Evolutionary conservation across 106 monocot species (phyloP).

Genomic region (Vanilla planifolia): DNA sequence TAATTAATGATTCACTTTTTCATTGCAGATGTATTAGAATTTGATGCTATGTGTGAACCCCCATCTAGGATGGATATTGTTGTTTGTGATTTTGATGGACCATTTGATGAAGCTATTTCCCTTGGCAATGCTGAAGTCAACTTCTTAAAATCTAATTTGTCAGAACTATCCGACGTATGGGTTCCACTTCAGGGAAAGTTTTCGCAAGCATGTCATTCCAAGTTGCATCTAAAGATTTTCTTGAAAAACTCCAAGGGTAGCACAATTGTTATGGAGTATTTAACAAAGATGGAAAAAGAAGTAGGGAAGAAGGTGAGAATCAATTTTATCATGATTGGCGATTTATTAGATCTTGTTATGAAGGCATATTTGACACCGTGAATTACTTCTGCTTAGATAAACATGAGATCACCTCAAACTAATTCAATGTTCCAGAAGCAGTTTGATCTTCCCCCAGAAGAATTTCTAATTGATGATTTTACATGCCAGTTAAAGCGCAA

Average conservation of each 20-base stretch:
- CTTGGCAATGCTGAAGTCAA: conserved; percentile 91
- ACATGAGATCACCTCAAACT: conserved; percentile 79
- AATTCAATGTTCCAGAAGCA: conserved; percentile 89
- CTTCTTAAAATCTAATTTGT: conserved; percentile 72
- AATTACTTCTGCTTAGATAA: conserved; percentile 45
- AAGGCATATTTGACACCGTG: too few relatives aligned
- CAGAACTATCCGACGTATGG: conserved; percentile 78
- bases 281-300: conserved; percentile 87
- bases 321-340: background rate
- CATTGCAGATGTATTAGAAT: conserved; percentile 94
- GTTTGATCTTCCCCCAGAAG: conserved; percentile 74
- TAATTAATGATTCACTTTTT: too few relatives aligned
- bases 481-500: conserved; percentile 94
- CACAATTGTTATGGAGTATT: conserved; percentile 64
- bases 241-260: conserved; percentile 70
- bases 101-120: conserved; percentile 70
- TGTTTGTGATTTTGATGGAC: conserved; percentile 95
- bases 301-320: conserved; percentile 75
- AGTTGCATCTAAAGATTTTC: conserved; percentile 77
- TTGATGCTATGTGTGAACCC: conserved; percentile 92
- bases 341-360: background rate
- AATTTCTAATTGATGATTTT: conserved; percentile 95
- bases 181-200: conserved; percentile 87
- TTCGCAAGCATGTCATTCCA: conserved; percentile 76
- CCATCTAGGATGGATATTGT: conserved; percentile 71